Evolutionary conservation across 345 rosid genomes (phyloP), one percentile per base, ranked within the genome.

Genomic region (Citrus unshiu): DNA sequence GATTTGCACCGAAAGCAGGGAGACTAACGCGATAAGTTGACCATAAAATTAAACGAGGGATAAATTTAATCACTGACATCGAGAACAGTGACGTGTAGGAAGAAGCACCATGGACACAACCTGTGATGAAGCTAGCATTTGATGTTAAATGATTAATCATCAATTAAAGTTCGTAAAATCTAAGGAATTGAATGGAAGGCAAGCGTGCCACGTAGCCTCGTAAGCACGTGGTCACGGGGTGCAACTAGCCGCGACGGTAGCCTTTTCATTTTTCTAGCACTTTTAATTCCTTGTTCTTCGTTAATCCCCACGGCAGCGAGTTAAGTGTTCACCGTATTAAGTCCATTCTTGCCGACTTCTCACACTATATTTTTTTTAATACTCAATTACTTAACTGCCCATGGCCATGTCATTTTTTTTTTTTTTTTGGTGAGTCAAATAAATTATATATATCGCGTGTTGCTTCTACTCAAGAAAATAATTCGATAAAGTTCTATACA

Each of bases 161-260:
- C 19, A 25, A 18, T 27, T 9, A 0, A 54, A 39, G 43, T 62
- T 34, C 9, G 63, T 63, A 25, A 35, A 76, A 32, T 32, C 32
- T 54, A 66, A 69, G 57, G 46, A 70, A 72, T 61, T 39, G 25
- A 57, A 68, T 6, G 78, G 73, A 69, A 13, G 25, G 58, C 18
- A 39, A 46, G 57, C 9, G 62, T 54, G 77, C 73, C 83, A 79
- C 83, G 79, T 68, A 72, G 66, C 66, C 18, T 3, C 37, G 10
- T 9, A 2, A 61, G 62, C 84, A 81, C 83, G 79, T 79, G 68
- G 24, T 35, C 4, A 18, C 9, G 83, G 81, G 60, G 2, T 57
- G 58, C 59, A 77, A 27, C 73, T 40, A 67, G 59, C 58, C 75
- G 21, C 9, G 34, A 74, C 81, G 67, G 19, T 7, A 16, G 29